Conservation (phyloP, 139 green algal genomes). For the Asterochloris erici region DNA sequence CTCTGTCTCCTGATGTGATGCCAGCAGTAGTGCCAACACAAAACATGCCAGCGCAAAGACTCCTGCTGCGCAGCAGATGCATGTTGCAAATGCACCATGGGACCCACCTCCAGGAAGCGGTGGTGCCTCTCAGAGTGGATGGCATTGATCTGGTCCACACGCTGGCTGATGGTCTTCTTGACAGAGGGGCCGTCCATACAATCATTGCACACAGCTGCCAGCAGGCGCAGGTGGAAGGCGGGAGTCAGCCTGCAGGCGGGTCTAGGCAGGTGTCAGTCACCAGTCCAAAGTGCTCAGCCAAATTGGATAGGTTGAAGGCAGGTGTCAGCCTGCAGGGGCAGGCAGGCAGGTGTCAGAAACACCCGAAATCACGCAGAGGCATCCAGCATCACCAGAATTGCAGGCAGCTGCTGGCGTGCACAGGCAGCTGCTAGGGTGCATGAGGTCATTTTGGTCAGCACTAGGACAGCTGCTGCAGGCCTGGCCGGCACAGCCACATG, state of each 20-base stretch:
- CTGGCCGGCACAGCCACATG: no score
- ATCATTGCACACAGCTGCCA: slow-evolving; percentile 49
- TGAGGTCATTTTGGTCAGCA: no score
- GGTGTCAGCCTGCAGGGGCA: slow-evolving; percentile 19
- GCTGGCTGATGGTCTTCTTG: slow-evolving; percentile 4
- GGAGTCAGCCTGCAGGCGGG: slow-evolving; percentile 17
- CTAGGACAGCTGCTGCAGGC: no score
- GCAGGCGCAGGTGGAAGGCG: slow-evolving; percentile 36
- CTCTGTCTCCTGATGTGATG: background rate
- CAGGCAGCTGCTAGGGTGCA: no score
- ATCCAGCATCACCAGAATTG: no score
- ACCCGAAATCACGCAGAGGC: no score
- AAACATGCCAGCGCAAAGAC: background rate
- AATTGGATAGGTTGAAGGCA: slow-evolving; percentile 9
- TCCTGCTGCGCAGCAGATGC: background rate
- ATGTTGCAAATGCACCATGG: background rate
- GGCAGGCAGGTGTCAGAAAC: no score
- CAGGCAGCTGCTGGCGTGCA: no score
- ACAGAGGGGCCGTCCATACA: slow-evolving; percentile 1
- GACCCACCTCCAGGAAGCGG: slow-evolving; percentile 8
- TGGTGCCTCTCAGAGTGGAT: slow-evolving; percentile 12
- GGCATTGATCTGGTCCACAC: slow-evolving; percentile 10
- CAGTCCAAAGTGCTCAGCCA: no score
- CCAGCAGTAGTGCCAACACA: background rate
- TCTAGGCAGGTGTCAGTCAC: no score